Evolutionary conservation across 352 stramenopile species (phyloP).

Genomic region (Globisporangium mamillatum): DNA sequence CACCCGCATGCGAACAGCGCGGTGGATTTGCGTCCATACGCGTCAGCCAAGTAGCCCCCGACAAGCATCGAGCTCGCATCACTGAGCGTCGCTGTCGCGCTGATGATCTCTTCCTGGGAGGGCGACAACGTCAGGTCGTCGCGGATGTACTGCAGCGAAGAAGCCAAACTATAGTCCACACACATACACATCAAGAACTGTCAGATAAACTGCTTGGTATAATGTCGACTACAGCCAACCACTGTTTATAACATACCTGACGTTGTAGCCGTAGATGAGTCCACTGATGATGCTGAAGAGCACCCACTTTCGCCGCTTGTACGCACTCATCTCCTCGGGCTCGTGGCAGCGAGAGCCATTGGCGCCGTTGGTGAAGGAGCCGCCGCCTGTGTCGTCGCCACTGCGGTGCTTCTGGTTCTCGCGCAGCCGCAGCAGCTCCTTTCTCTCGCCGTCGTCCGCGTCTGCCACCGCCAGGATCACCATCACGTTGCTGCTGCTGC

Average conservation of each 20-base stretch:
- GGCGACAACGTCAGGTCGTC: conserved; percentile 67
- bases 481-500: neutral
- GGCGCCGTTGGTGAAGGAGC: conserved; percentile 4
- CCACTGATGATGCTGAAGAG: conserved; percentile 80
- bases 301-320: conserved; percentile 57
- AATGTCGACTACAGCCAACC: neutral
- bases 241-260: conserved; percentile 30
- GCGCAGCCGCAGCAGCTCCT: conserved; percentile 59
- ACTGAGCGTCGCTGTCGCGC: conserved; percentile 74
- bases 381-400: neutral
- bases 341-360: conserved; percentile 20
- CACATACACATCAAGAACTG: neutral
- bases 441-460: conserved; percentile 42
- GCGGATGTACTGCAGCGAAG: conserved; percentile 79
- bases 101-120: conserved; percentile 69
- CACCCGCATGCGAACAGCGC: conserved; percentile 71
- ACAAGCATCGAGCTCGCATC: conserved; percentile 79
- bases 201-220: neutral
- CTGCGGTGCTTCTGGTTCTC: conserved; percentile 24
- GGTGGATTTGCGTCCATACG: conserved; percentile 65
- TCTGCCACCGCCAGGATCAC: neutral
- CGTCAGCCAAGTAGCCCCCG: conserved; percentile 67
- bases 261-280: conserved; percentile 89
- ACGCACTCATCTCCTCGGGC: conserved; percentile 14
- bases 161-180: conserved; percentile 36